Evolutionary conservation across 345 rosid genomes (phyloP).

Genomic region (Brassica carinata): DNA sequence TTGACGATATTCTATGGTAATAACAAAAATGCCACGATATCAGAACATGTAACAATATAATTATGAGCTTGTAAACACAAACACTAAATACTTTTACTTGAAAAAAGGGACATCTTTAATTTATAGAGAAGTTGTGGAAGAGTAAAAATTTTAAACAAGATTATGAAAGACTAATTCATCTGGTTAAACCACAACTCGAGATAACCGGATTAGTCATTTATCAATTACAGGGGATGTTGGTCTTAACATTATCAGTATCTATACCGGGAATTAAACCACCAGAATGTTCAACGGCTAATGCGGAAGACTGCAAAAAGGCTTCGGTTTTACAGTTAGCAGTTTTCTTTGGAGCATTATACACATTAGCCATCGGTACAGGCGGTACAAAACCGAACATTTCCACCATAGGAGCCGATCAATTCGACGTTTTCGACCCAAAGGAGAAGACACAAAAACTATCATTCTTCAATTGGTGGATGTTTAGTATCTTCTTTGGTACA

Average conservation of each 20-base stretch:
- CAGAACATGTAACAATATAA: neutral
- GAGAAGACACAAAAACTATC: constrained; percentile 80
- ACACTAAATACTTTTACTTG: neutral
- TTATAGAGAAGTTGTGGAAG: neutral
- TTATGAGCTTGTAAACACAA: neutral
- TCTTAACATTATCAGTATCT: constrained; percentile 75
- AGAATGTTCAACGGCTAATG: constrained; percentile 40
- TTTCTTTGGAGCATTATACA: constrained; percentile 79
- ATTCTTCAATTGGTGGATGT: constrained; percentile 99
- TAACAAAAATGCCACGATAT: neutral
- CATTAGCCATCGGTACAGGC: constrained; percentile 74
- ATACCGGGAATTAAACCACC: constrained; percentile 70
- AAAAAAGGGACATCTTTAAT: neutral
- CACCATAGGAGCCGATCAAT: constrained; percentile 90
- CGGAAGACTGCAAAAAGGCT: constrained; percentile 53
- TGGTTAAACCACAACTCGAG: neutral
- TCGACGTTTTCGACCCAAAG: constrained; percentile 76
- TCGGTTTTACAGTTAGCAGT: constrained; percentile 63
- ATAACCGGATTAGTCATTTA: constrained; percentile 1
- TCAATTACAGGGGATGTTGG: constrained; percentile 67
- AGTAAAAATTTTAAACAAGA: neutral
- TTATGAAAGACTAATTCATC: neutral
- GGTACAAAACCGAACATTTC: constrained; percentile 98
- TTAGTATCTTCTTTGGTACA: constrained; percentile 87
- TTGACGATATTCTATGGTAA: neutral